phyloP scores from a whole-genome alignment of 345 rosid species.

The Euphorbia peplus region DNA sequence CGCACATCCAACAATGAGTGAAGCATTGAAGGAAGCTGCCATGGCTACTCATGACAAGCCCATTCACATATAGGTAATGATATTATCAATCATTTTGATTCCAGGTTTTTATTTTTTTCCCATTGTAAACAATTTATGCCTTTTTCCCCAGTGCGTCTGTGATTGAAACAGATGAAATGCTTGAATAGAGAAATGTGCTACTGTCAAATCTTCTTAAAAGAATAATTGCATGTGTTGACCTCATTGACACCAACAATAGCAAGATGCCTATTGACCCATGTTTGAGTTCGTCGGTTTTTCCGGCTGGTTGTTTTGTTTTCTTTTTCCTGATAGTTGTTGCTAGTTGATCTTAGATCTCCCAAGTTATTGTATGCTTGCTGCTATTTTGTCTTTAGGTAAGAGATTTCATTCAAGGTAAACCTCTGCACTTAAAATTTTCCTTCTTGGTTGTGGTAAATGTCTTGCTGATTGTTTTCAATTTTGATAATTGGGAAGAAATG shows the following conservation, averaged over 20 bases:
- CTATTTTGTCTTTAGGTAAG: no score
- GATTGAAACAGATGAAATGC: slow-evolving; percentile 19
- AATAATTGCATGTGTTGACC: slow-evolving; percentile 17
- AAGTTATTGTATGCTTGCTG: no score
- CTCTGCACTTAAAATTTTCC: no score
- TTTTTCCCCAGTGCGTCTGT: slow-evolving; percentile 19
- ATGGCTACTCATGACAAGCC: slow-evolving; percentile 99
- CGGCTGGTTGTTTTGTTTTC: neutral
- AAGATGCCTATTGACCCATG: no score
- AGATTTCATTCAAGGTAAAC: no score
- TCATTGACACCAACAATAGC: neutral
- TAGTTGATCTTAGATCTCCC: no score
- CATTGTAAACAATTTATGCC: slow-evolving; percentile 2
- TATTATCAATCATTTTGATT: slow-evolving; percentile 18
- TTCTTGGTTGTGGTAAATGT: no score
- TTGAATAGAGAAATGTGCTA: slow-evolving; percentile 23
- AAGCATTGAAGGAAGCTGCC: slow-evolving; percentile 99
- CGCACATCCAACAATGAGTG: slow-evolving; percentile 99
- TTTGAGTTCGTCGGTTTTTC: no score
- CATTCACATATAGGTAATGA: slow-evolving; percentile 61
- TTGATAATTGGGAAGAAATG: no score
- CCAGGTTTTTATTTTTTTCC: slow-evolving; percentile 8
- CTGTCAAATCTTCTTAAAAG: slow-evolving; percentile 14
- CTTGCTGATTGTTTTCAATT: no score
- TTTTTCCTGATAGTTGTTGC: no score